Evolutionary conservation across 805 yeast genomes (phyloP), one percentile per base, ranked within the genome.

Genomic region (Ogataea salicorniae): DNA sequence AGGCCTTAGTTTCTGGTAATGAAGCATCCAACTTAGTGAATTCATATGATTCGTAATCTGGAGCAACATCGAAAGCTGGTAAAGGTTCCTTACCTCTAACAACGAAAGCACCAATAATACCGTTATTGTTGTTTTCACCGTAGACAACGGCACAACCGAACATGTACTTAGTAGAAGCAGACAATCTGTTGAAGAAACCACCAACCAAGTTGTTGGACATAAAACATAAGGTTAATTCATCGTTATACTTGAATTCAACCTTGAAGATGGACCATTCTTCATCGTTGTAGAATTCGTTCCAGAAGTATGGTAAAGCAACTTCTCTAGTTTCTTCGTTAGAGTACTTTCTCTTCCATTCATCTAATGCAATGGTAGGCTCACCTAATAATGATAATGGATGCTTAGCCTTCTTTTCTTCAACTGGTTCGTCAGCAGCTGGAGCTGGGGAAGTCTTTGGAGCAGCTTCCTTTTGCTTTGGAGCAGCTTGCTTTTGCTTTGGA

Each of bases 81-180:
- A 61, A 79, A 67, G 62, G 74, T 53, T 92, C 96, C 74, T 92
- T 88, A 64, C 99, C 99, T 77, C 98, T 90, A 66, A 92, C 84
- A 66, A 94, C 73, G 80, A 92, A 84, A 67, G 85, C 95, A 78
- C 96, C 97, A 61, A 87, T 76, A 69, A 92, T 91, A 78, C 97
- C 98, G 76, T 92, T 92, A 84, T 84, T 77, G 86, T 90, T 92
- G 90, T 90, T 89, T 79, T 87, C 97, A 74, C 99, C 99, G 77
- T 87, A 92, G 60, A 94, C 98, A 63, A 91, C 96, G 74, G 85
- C 70, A 66, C 83, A 77, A 67, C 98, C 99, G 70, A 92, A 92
- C 80, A 94, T 70, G 82, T 83, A 92, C 76, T 92, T 92, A 76
- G 87, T 78, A 56, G 98, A 92, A 57, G 82, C 98, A 51, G 82